These are phyloP conservation scores for Tilletiopsis washingtonensis DNA, from an alignment of 1,284 basidiomycete genomes.

Conservation along the genomic window DNA sequence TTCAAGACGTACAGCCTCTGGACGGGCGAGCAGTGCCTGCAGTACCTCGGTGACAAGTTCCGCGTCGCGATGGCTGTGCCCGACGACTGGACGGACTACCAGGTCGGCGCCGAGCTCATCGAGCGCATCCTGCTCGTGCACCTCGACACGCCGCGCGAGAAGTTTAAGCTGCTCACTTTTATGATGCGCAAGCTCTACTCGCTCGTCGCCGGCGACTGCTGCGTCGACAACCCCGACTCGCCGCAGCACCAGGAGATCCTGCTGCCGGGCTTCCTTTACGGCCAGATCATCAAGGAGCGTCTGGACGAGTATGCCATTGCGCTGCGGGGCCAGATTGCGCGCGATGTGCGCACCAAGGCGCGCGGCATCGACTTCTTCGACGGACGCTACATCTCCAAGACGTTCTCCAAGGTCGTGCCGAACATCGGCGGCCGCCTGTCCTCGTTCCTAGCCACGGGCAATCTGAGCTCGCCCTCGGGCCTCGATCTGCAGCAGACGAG, in stretches of 20 bases:
- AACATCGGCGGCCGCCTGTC: constrained; percentile 84
- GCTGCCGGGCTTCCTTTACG: constrained; percentile 84
- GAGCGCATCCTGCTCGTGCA: constrained; percentile 85
- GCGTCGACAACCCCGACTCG: constrained; percentile 95
- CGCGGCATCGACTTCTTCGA: constrained; percentile 73
- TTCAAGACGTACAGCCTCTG: constrained; percentile 78
- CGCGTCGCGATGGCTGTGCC: constrained; percentile 82
- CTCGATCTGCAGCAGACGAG: constrained; percentile 94
- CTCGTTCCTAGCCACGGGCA: constrained; percentile 96
- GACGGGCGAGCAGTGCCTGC: constrained; percentile 86
- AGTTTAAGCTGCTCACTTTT: constrained; percentile 92
- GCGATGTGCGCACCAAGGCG: constrained; percentile 68
- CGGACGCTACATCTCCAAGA: constrained; percentile 72
- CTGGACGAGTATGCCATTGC: constrained; percentile 80
- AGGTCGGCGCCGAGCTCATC: constrained; percentile 75
- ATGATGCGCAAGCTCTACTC: constrained; percentile 96
- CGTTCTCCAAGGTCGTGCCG: constrained; percentile 71
- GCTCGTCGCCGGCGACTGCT: constrained; percentile 80
- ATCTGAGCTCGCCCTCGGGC: constrained; percentile 86
- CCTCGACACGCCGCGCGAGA: constrained; percentile 79
- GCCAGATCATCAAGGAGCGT: constrained; percentile 96
- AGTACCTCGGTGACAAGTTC: constrained; percentile 97
- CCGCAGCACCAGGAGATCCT: constrained; percentile 98
- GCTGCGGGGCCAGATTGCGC: constrained; percentile 64
- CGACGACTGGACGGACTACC: constrained; percentile 82